phyloP scores from a whole-genome alignment of 1,284 basidiomycete species.

The Heliocybe sulcata region DNA sequence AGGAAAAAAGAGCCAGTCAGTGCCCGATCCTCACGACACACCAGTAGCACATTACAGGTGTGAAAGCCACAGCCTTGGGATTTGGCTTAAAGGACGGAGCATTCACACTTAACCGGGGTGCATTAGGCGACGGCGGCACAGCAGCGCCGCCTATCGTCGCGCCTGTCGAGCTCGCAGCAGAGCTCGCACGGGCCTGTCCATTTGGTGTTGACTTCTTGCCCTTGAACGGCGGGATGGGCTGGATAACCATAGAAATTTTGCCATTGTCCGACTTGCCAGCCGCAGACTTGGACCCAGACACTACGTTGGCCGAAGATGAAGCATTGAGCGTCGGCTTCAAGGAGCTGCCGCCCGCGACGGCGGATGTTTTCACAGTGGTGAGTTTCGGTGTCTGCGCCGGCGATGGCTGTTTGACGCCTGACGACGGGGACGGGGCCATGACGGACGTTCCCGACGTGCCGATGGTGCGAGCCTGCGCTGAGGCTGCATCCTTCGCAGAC shows the following conservation, averaged over 20 bases:
- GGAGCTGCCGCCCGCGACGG: not conserved
- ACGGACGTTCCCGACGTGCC: constrained; percentile 34
- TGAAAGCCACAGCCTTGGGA: constrained; percentile 72
- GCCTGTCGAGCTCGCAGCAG: constrained; percentile 19
- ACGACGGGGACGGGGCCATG: constrained; percentile 19
- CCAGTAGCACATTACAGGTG: constrained; percentile 41
- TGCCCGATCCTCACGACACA: constrained; percentile 10
- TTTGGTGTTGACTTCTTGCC: constrained; percentile 37
- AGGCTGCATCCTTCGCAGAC: constrained; percentile 59
- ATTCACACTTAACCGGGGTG: constrained; percentile 55
- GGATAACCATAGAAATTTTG: constrained; percentile 59
- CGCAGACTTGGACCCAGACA: constrained; percentile 19
- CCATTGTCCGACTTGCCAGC: constrained; percentile 18
- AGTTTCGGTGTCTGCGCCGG: constrained; percentile 5
- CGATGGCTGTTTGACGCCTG: constrained; percentile 6
- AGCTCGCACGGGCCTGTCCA: constrained; percentile 18
- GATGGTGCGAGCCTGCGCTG: constrained; percentile 57
- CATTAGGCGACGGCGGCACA: constrained; percentile 28
- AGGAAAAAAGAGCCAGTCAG: not conserved
- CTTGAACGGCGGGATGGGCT: constrained; percentile 90
- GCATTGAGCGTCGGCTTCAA: constrained; percentile 3
- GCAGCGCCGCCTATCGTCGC: constrained; percentile 19
- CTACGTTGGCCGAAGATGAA: constrained; percentile 8
- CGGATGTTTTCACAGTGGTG: not conserved
- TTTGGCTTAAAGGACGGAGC: constrained; percentile 80